phyloP scores from a whole-genome alignment of 345 rosid species.

The Nephelium lappaceum region DNA sequence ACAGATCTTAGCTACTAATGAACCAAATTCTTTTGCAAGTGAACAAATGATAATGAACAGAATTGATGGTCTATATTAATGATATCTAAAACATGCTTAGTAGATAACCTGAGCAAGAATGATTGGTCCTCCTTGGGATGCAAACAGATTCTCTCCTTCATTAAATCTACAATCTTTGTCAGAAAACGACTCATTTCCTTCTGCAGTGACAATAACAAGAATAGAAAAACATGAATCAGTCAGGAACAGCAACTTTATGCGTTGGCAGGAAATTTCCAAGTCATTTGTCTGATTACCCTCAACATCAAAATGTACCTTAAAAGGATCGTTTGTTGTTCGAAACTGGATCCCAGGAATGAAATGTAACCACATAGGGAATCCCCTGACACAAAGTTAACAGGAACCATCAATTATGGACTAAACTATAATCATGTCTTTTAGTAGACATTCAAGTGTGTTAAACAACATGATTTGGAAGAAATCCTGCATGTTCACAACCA shows the following conservation, averaged over 20 bases:
- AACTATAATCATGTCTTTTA: neutral
- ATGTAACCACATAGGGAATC: slow-evolving; percentile 74
- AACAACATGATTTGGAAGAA: neutral
- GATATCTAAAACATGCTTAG: neutral
- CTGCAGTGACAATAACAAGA: slow-evolving; percentile 28
- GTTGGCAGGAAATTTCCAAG: neutral
- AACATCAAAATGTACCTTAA: slow-evolving; percentile 42
- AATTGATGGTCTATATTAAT: neutral
- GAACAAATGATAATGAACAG: too few relatives aligned
- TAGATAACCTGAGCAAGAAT: slow-evolving; percentile 62
- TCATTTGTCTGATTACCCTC: neutral
- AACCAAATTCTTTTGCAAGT: neutral
- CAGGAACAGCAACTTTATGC: neutral
- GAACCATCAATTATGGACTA: neutral
- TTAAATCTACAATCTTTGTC: slow-evolving; percentile 49
- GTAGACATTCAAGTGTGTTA: neutral
- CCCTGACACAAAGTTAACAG: slow-evolving; percentile 35
- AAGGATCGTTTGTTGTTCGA: slow-evolving; percentile 52
- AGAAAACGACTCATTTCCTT: slow-evolving; percentile 55
- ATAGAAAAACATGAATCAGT: neutral
- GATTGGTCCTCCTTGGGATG: slow-evolving; percentile 73
- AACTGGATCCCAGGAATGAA: slow-evolving; percentile 74
- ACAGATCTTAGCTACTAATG: neutral
- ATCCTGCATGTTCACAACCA: too few relatives aligned
- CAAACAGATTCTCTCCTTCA: slow-evolving; percentile 67